Evolutionary conservation across 1,139 yeast species (phyloP).

Genomic region (Blastobotrys petasosporus): DNA sequence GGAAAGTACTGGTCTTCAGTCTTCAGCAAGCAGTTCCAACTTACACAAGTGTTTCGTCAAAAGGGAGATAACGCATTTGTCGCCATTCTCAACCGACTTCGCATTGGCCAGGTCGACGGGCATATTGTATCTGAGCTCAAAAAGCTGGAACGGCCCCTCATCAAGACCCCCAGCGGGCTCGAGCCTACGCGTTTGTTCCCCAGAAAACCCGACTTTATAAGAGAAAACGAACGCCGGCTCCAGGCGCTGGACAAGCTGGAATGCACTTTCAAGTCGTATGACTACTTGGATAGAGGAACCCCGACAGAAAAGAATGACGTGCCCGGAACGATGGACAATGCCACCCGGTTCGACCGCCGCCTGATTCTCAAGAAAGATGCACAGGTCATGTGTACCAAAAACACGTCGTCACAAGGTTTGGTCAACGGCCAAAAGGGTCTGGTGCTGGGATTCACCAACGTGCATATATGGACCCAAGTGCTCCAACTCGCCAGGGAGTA

Average conservation of each 20-base stretch:
- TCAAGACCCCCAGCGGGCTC: constrained; percentile 56
- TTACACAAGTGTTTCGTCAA: constrained; percentile 84
- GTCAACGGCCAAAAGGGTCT: constrained; percentile 48
- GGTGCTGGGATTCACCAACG: constrained; percentile 39
- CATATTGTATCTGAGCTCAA: constrained; percentile 43
- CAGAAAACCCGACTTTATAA: constrained; percentile 65
- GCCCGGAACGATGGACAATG: constrained; percentile 18
- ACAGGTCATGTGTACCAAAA: constrained; percentile 53
- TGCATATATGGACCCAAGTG: constrained; percentile 12
- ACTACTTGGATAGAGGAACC: neutral
- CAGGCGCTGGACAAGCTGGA: constrained; percentile 38
- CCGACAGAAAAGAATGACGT: constrained; percentile 37
- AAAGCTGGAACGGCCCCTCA: constrained; percentile 36
- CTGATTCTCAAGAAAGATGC: constrained; percentile 50
- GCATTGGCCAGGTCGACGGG: constrained; percentile 56
- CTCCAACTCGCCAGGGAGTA: constrained; percentile 8
- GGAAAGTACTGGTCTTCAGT: constrained; percentile 70
- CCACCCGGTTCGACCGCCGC: constrained; percentile 29
- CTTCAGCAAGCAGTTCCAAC: constrained; percentile 40
- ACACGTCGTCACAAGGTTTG: constrained; percentile 38
- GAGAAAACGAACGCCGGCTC: constrained; percentile 57
- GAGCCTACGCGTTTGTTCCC: constrained; percentile 79
- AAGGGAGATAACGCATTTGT: constrained; percentile 75
- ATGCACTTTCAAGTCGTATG: constrained; percentile 29
- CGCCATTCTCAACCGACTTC: constrained; percentile 65